Evolutionary conservation across 108 stramenopile genomes (phyloP).

Genomic region (Nitzschia sp.): DNA sequence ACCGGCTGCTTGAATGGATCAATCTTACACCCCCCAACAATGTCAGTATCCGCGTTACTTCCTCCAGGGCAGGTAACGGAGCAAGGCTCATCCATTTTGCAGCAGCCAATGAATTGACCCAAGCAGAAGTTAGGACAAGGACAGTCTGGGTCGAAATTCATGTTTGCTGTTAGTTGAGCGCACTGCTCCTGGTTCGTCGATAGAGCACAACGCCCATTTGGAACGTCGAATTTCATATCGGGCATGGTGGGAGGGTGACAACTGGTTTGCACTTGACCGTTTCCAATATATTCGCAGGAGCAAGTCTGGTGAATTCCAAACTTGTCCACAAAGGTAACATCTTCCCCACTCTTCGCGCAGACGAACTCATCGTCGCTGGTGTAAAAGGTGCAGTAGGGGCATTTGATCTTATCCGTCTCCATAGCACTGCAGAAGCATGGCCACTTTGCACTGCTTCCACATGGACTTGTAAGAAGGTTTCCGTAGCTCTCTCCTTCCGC

Average conservation of each 20-base stretch:
- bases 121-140: neutral
- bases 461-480: neutral
- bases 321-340: neutral
- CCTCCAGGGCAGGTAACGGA: neutral
- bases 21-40: conserved; percentile 8
- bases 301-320: conserved; percentile 1
- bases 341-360: neutral
- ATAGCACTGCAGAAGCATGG: conserved; percentile 8
- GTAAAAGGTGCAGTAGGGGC: conserved; percentile 5
- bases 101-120: conserved; percentile 4
- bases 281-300: conserved; percentile 2
- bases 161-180: neutral
- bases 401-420: conserved; percentile 2
- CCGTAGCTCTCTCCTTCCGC: conserved; percentile 1
- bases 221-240: too few species aligned
- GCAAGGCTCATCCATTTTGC: neutral
- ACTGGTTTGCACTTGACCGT: neutral
- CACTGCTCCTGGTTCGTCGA: neutral
- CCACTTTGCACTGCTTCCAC: neutral
- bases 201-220: neutral
- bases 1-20: conserved; percentile 5
- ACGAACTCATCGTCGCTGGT: neutral
- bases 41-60: neutral
- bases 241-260: neutral
- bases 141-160: conserved; percentile 1